These are phyloP conservation scores for Phytophthora tubulina DNA, from an alignment of 352 stramenopile genomes.

Conservation along the genomic window DNA sequence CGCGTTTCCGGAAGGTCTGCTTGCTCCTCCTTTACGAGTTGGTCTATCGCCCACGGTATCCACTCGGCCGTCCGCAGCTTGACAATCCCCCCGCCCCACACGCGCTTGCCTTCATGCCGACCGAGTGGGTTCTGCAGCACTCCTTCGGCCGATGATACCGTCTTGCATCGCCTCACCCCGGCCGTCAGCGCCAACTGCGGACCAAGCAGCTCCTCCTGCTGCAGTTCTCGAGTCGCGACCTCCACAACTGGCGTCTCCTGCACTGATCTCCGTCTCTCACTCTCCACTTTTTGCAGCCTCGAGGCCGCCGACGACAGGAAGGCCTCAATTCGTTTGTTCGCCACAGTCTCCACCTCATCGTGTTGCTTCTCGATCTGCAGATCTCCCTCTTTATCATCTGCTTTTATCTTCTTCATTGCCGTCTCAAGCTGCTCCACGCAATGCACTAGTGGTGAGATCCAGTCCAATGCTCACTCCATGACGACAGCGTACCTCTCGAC, in stretches of 20 bases:
- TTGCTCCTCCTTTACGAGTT: constrained; percentile 59
- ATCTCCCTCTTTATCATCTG: not conserved
- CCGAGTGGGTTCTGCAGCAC: constrained; percentile 65
- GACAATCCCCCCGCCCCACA: constrained; percentile 76
- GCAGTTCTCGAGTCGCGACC: constrained; percentile 11
- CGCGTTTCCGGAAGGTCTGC: constrained; percentile 21
- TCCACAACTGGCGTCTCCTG: not conserved
- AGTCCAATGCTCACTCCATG: constrained; percentile 1
- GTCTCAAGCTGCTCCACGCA: constrained; percentile 30
- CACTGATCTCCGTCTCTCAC: constrained; percentile 5
- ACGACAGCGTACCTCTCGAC: constrained; percentile 42
- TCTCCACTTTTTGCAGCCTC: constrained; percentile 45
- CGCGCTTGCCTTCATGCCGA: constrained; percentile 55
- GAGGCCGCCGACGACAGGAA: constrained; percentile 57
- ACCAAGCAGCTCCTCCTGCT: constrained; percentile 15
- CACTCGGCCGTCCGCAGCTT: constrained; percentile 63
- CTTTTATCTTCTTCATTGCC: constrained; percentile 6
- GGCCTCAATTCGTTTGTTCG: constrained; percentile 27
- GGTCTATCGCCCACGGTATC: constrained; percentile 68
- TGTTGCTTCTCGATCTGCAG: not conserved
- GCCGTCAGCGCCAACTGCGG: constrained; percentile 9
- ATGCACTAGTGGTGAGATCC: constrained; percentile 14
- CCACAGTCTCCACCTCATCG: not conserved
- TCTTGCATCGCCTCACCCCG: constrained; percentile 22
- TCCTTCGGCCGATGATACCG: constrained; percentile 46